Conservation (phyloP, 1,284 basidiomycete species). For the Takashimella tepidaria region DNA sequence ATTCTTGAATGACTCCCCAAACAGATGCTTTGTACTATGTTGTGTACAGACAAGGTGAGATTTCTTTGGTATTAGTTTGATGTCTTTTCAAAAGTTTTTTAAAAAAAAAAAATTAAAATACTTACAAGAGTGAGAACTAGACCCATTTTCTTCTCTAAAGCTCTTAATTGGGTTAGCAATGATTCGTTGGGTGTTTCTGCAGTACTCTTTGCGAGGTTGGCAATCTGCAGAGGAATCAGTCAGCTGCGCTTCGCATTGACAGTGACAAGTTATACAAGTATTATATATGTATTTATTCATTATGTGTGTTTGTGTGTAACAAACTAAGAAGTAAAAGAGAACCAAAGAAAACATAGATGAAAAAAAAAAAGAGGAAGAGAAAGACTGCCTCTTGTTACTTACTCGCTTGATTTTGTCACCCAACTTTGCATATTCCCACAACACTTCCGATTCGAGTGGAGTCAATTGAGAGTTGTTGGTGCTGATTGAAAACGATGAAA, state of each 20-base stretch:
- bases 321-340: too few relatives aligned
- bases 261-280: too few relatives aligned
- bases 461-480: constrained; percentile 56
- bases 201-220: constrained; percentile 41
- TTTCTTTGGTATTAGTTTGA: too few relatives aligned
- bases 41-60: too few relatives aligned
- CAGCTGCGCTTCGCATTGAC: too few relatives aligned
- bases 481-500: constrained; percentile 17
- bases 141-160: constrained; percentile 90
- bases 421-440: constrained; percentile 75
- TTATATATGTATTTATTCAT: too few relatives aligned
- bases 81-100: background rate
- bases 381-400: too few relatives aligned
- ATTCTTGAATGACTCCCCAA: constrained; percentile 88
- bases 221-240: constrained; percentile 37
- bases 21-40: constrained; percentile 86
- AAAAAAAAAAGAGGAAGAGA: too few relatives aligned
- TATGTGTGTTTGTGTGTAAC: too few relatives aligned
- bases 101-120: too few relatives aligned
- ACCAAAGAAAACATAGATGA: too few relatives aligned
- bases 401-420: constrained; percentile 66
- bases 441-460: constrained; percentile 60
- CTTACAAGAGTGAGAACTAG: constrained; percentile 79
- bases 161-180: constrained; percentile 71
- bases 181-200: constrained; percentile 64